Evolutionary conservation across 768 basidiomycete species (phyloP).

Genomic region (Russula earlei): DNA sequence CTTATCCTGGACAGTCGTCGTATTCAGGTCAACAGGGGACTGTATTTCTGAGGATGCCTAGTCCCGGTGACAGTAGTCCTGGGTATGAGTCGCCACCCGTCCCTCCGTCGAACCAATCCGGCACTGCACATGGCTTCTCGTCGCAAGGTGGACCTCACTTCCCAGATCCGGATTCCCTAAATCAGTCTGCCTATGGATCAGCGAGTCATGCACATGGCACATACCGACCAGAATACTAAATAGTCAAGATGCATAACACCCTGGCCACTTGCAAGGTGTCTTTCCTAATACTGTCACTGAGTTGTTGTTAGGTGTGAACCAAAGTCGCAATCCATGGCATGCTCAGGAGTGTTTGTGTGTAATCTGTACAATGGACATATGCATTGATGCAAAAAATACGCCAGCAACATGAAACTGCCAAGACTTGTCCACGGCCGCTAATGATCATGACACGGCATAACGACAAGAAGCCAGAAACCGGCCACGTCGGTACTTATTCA

Average conservation of each 20-base stretch:
- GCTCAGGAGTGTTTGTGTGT: background rate
- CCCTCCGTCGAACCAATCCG: constrained; percentile 1
- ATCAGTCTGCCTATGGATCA: constrained; percentile 10
- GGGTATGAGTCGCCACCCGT: constrained; percentile 10
- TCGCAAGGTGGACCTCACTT: constrained; percentile 2
- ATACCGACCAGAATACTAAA: constrained; percentile 10
- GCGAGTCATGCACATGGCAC: constrained; percentile 3
- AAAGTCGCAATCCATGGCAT: background rate
- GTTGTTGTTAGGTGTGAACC: background rate
- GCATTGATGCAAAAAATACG: background rate
- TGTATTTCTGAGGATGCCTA: background rate
- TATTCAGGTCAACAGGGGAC: constrained; percentile 15
- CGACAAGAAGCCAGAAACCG: background rate
- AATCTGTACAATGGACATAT: background rate
- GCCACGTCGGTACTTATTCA: background rate
- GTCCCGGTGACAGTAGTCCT: background rate
- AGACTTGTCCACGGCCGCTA: background rate
- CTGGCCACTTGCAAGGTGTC: background rate
- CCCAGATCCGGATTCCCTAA: constrained; percentile 18
- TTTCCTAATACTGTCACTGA: background rate
- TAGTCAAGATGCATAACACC: background rate
- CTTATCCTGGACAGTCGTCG: constrained; percentile 9
- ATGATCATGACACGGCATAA: no score
- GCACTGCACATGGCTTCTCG: background rate
- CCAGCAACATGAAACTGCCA: background rate